A percentile compares a stretch with the other conserved stretches of the same genome.
These are phyloP conservation scores for Leptomonas pyrrhocoris DNA, from an alignment of 208 protist species.

Conservation along the genomic window DNA sequence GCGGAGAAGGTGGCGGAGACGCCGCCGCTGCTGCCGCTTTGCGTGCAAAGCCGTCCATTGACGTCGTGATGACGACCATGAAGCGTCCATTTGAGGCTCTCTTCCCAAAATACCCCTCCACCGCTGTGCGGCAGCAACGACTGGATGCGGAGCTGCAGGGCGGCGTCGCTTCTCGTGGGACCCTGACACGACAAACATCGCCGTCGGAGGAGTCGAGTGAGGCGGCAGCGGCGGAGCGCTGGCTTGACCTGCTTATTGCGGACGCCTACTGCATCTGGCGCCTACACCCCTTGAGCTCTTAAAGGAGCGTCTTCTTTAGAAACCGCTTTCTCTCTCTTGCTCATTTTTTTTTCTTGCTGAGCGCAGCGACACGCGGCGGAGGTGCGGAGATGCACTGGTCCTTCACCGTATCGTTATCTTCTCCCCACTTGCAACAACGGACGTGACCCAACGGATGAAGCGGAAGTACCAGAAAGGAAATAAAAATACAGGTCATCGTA, in stretches of 20 bases:
- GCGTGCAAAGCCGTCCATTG: conserved; percentile 14
- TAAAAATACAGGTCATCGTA: no score
- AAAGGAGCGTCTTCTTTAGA: no score
- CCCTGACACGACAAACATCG: background rate
- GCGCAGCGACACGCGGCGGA: background rate
- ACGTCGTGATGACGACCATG: conserved; percentile 28
- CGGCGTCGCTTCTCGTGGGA: background rate
- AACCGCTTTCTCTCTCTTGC: background rate
- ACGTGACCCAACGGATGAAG: no score
- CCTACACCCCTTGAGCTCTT: conserved; percentile 23
- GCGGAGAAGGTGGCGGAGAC: background rate
- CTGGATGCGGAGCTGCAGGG: background rate
- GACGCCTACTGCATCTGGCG: conserved; percentile 64
- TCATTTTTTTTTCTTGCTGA: background rate
- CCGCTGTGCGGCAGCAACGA: background rate
- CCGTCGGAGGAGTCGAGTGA: conserved; percentile 8
- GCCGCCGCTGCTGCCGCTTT: background rate
- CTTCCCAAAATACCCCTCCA: conserved; percentile 22
- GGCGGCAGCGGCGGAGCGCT: conserved; percentile 35
- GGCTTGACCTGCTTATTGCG: conserved; percentile 66
- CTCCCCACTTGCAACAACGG: no score
- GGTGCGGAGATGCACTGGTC: background rate
- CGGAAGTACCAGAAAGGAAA: no score
- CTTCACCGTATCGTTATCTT: no score
- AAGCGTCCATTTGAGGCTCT: conserved; percentile 32